A percentile compares a stretch with the other conserved stretches of the same genome.
These are phyloP conservation scores for Staphylotrichum longicolle DNA, from an alignment of 495 filamentous ascomycete species.

Conservation along the genomic window DNA sequence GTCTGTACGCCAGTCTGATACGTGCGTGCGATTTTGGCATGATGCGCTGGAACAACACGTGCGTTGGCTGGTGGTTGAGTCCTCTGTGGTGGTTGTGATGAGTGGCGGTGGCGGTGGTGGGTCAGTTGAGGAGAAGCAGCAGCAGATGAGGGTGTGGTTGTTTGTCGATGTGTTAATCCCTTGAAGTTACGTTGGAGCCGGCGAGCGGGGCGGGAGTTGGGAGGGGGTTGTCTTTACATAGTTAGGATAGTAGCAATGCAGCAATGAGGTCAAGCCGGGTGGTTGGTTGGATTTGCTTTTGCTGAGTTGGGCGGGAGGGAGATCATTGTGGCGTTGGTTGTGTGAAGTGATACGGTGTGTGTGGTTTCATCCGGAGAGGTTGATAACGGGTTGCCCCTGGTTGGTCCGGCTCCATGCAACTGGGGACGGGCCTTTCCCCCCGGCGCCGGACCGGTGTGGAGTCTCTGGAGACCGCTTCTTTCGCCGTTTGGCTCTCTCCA, in stretches of 20 bases:
- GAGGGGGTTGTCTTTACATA: neutral
- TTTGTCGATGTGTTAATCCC: neutral
- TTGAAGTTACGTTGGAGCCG: neutral
- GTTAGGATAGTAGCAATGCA: slow-evolving; percentile 9
- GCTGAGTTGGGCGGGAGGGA: too few relatives aligned
- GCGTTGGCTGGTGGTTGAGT: too few relatives aligned
- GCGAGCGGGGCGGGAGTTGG: neutral
- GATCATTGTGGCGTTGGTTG: too few relatives aligned
- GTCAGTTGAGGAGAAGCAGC: neutral
- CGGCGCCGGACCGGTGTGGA: too few relatives aligned
- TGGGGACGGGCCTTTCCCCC: neutral
- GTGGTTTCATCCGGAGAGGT: neutral
- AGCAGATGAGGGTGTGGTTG: neutral
- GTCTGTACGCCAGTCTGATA: neutral
- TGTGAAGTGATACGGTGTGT: too few relatives aligned
- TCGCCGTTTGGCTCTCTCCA: neutral
- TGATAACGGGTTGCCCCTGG: neutral
- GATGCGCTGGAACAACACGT: neutral
- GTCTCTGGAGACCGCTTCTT: too few relatives aligned
- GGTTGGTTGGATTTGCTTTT: too few relatives aligned
- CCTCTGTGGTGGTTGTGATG: neutral
- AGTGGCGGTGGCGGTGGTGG: neutral
- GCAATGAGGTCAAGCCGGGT: too few relatives aligned
- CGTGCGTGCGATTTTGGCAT: neutral
- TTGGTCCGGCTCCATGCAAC: neutral